Evolutionary conservation across 768 basidiomycete species (phyloP), one percentile per base, ranked within the genome.

Genomic region (Lactifluus piperatus): DNA sequence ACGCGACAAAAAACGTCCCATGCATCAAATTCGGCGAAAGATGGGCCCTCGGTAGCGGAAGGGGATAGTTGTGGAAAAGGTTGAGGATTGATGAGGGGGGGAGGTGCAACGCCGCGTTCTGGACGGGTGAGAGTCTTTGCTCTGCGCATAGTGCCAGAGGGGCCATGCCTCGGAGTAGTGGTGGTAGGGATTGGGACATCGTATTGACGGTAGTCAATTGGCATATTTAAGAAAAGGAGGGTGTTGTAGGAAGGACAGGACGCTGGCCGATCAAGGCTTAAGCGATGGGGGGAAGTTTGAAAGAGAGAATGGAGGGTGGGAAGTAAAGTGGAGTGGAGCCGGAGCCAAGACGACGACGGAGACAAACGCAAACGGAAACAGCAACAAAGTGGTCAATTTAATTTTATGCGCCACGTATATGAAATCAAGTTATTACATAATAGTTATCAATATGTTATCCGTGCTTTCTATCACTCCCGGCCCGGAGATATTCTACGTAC

Each of bases 51-150:
- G 62, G 74, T 71, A 29, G 77, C 69, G n/a, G 74, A 71, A 3
- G 74, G 69, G 43, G 71, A 67, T 18, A 74, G 64, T 0, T 72
- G 67, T 57, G 76, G 74, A 39, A 75, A 71, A 1, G 78, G 74
- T 10, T 85, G 81, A 6, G 94, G 92, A 56, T 90, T 92, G 62
- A 99, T 94, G 68, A 99, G 85, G 5, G 95, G 94, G 16, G 89
- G 88, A 36, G 94, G 91, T 4, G 93, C 93, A 50, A 97, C 90
- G 69, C 90, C 80, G 57, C 97, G 85, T 76, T 99, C 97, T 68
- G 97, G 97, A 58, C 92, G 82, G 51, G 91, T 97, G 65, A 99
- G 84, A 6, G 97, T 99, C 78, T 98, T 99, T 69, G 90, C 91
- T 54, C 94, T 81, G 55, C 86, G 85, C 56, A 93, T 76, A 51